Evolutionary conservation across 768 basidiomycete species (phyloP), one percentile per base, ranked within the genome.

Genomic region (Mycena galopus): DNA sequence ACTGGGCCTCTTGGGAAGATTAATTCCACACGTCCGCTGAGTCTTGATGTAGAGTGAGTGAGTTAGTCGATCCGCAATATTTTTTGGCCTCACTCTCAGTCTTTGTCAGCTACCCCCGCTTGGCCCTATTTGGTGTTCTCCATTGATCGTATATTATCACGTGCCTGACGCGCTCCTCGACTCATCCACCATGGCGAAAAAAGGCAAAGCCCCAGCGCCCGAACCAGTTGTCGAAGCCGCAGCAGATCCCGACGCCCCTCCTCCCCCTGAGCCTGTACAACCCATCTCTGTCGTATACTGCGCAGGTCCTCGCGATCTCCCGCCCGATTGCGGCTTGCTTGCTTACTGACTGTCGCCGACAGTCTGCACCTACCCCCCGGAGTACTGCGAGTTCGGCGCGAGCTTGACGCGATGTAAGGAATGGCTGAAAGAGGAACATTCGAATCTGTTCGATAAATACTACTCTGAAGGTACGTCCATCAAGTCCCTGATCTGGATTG

Each of bases 391-490:
- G 83, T 99, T 99, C 77, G 96, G 96, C 17, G 91, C 93, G 25
- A 93, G 92, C 73, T 77, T 97, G 67, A 95, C 96, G 25, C 90
- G 89, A 80, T 98, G 97, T 85, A 98, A 98, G 81, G 91, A 95
- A 73, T 97, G 95, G 95, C 82, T 99, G 65, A 88, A 93, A 73
- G 90, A 90, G 53, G 82, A 85, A 51, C 88, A 95, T 73, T 84
- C 90, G 1, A 88, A 87, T 32, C 84, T 96, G 60, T 97, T 85
- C 78, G 87, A 94, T 58, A 91, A 89, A 83, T 94, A 94, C 79
- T 99, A 97, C 81, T 95, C 95, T 2, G 94, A 98, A 71, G 94
- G 97, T 94, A n/a, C n/a, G n/a, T n/a, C n/a, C n/a, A n/a, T n/a
- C n/a, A n/a, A n/a, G n/a, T n/a, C n/a, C n/a, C 50, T 68, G 50